Conservation (phyloP, 139 green algal species). For the Coelastrella sp. region DNA sequence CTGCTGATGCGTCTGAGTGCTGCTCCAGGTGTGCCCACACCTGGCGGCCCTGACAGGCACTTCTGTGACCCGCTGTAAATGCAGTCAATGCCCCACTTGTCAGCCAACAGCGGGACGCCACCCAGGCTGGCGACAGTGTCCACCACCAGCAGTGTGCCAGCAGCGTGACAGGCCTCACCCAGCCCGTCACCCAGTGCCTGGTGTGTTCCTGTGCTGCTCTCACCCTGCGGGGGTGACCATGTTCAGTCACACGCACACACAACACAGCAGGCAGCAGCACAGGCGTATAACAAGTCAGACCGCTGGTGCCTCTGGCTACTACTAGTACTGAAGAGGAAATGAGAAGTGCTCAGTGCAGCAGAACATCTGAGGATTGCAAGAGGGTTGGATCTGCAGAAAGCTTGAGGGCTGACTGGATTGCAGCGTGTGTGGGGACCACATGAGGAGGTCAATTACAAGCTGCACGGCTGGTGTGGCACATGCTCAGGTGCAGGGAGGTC, state of each 20-base stretch:
- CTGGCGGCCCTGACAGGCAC: conserved; percentile 46
- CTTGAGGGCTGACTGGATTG: no score
- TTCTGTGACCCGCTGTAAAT: conserved; percentile 46
- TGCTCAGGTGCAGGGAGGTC: no score
- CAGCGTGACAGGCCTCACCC: conserved; percentile 81
- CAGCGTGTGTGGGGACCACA: no score
- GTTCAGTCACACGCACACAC: neutral
- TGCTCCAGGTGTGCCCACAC: neutral
- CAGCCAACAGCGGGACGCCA: conserved; percentile 81
- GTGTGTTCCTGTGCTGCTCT: conserved; percentile 86
- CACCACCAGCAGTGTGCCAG: conserved; percentile 91
- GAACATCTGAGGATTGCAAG: no score
- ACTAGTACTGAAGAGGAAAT: no score
- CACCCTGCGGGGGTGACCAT: conserved; percentile 56
- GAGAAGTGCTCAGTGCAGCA: no score
- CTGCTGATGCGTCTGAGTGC: no score
- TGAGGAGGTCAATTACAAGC: no score
- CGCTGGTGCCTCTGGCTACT: no score
- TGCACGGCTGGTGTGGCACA: no score
- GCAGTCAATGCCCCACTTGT: conserved; percentile 82
- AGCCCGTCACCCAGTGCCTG: conserved; percentile 71
- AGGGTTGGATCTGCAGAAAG: no score
- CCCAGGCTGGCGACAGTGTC: conserved; percentile 93
- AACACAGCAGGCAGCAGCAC: neutral
- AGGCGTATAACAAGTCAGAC: no score